A percentile compares a stretch with the other conserved stretches of the same genome.
Conservation (phyloP, 2,329 filamentous ascomycete species). For the Cladosporium sphaerospermum region DNA sequence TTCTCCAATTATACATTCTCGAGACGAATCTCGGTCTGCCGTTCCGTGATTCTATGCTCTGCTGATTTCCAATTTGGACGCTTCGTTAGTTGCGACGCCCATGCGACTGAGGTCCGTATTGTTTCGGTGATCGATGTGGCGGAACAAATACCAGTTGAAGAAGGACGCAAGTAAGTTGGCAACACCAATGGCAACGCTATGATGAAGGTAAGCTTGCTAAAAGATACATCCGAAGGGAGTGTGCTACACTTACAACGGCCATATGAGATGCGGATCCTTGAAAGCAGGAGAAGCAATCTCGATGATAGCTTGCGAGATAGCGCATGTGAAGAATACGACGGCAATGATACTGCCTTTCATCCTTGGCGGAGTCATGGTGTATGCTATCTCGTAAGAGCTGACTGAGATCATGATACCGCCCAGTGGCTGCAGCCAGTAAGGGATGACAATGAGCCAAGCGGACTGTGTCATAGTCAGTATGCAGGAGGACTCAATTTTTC, state of each 20-base stretch:
- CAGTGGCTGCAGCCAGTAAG: slow-evolving; percentile 28
- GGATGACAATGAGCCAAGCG: no score
- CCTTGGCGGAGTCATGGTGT: slow-evolving; percentile 36
- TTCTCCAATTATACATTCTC: no score
- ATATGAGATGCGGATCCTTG: slow-evolving; percentile 42
- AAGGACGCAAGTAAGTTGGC: slow-evolving; percentile 1
- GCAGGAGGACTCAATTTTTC: background rate
- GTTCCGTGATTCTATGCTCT: no score
- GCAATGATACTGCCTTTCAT: slow-evolving; percentile 40
- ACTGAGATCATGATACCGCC: slow-evolving; percentile 14
- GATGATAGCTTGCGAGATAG: slow-evolving; percentile 35
- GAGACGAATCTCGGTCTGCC: no score
- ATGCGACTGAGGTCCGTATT: no score
- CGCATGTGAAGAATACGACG: slow-evolving; percentile 37
- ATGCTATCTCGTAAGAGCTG: slow-evolving; percentile 37
- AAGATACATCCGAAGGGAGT: no score
- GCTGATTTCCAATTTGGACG: no score
- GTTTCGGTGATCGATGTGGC: background rate
- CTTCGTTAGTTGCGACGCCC: no score
- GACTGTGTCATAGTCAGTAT: background rate
- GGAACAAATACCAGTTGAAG: slow-evolving; percentile 5
- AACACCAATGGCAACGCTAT: background rate
- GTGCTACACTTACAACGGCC: slow-evolving; percentile 18
- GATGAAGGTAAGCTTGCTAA: no score
- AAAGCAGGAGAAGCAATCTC: slow-evolving; percentile 41